These are phyloP conservation scores for Zygoascus ofunaensis DNA, from an alignment of 805 yeast genomes.

Conservation along the genomic window DNA sequence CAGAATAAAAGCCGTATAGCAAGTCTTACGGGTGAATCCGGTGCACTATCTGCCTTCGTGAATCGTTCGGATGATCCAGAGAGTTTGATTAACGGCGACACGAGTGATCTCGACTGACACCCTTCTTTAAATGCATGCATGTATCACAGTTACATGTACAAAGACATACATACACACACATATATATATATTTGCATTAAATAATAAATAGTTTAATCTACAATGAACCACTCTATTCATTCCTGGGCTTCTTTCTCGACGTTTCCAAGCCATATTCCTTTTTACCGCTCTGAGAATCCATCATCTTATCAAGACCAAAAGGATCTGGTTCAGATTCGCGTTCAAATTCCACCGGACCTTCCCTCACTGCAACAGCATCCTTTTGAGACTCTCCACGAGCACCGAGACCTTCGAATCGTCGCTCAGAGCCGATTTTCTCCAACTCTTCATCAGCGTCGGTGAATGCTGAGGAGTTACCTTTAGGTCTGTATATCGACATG, in stretches of 20 bases:
- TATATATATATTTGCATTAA: neutral
- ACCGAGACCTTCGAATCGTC: constrained; percentile 24
- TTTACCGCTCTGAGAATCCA: constrained; percentile 9
- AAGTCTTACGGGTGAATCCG: neutral
- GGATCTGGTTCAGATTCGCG: constrained; percentile 18
- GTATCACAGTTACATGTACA: too few species aligned
- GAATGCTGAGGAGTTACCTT: constrained; percentile 16
- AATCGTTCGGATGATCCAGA: too few species aligned
- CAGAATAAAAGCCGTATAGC: constrained; percentile 21
- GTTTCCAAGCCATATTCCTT: constrained; percentile 3
- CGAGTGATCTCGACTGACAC: neutral
- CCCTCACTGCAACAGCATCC: constrained; percentile 12
- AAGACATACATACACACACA: too few species aligned
- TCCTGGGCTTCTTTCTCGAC: neutral
- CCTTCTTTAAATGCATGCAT: neutral
- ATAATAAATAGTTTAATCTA: neutral
- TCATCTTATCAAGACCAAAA: constrained; percentile 14
- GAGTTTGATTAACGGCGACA: neutral
- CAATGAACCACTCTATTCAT: neutral
- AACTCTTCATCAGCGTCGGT: constrained; percentile 21
- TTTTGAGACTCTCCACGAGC: constrained; percentile 11
- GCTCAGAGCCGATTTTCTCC: constrained; percentile 18
- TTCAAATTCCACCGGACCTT: constrained; percentile 42
- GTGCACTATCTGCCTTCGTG: neutral
- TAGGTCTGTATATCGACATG: constrained; percentile 40